Conservation (phyloP, 1,284 basidiomycete genomes). For the Phellinidium pouzarii region DNA sequence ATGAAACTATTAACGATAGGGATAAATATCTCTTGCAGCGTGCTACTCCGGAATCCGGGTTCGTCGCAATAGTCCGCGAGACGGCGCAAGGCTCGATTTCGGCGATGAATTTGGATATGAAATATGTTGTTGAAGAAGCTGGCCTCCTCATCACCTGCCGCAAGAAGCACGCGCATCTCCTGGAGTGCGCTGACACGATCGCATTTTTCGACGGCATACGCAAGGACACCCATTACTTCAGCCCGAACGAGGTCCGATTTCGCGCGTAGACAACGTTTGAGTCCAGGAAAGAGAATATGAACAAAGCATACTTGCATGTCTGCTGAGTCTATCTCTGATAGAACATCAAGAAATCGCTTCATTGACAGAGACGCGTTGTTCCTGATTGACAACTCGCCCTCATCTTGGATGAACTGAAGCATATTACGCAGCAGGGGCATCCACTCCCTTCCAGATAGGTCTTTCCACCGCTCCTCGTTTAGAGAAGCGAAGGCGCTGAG, state of each 20-base stretch:
- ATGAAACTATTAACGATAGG: conserved; percentile 87
- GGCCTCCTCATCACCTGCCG: conserved; percentile 88
- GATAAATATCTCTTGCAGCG: conserved; percentile 79
- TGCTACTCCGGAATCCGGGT: conserved; percentile 63
- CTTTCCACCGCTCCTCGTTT: conserved; percentile 54
- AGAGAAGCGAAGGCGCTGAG: conserved; percentile 72
- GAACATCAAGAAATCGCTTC: conserved; percentile 70
- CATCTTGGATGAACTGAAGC: conserved; percentile 85
- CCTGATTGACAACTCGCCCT: conserved; percentile 83
- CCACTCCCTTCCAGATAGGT: conserved; percentile 65
- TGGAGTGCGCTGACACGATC: conserved; percentile 53
- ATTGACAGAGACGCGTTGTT: conserved; percentile 77
- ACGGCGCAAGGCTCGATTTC: conserved; percentile 81
- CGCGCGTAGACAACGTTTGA: conserved; percentile 79
- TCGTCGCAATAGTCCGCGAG: conserved; percentile 79
- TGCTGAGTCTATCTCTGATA: conserved; percentile 32
- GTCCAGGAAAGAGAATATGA: conserved; percentile 68
- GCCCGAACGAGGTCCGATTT: conserved; percentile 85
- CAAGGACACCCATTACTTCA: conserved; percentile 80
- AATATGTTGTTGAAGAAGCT: conserved; percentile 97
- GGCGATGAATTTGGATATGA: conserved; percentile 91
- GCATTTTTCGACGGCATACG: conserved; percentile 69
- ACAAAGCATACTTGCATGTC: conserved; percentile 54
- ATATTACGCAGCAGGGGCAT: conserved; percentile 80
- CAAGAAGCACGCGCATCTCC: conserved; percentile 82